These are phyloP conservation scores for Aspergillus texensis DNA, from an alignment of 2,329 filamentous ascomycete species.

Conservation along the genomic window DNA sequence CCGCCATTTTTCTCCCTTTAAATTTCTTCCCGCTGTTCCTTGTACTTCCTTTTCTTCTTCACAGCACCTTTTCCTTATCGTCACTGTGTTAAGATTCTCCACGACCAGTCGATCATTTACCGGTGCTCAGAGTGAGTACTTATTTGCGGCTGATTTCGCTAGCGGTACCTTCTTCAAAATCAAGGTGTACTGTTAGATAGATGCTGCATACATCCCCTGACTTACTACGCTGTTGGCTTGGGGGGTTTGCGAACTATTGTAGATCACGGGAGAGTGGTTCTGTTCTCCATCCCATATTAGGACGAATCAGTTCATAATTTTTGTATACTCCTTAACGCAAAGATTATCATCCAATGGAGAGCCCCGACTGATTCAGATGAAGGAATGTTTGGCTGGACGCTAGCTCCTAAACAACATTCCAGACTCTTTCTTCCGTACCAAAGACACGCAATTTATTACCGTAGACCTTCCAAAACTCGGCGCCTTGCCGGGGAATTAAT, in stretches of 20 bases:
- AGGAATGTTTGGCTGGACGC: not conserved
- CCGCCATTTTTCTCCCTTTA: conserved; percentile 26
- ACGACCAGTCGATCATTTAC: conserved; percentile 89
- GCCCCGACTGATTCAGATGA: not conserved
- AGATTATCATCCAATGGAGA: not conserved
- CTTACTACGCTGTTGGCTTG: not conserved
- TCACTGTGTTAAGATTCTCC: conserved; percentile 70
- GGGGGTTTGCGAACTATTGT: not conserved
- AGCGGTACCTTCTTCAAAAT: conserved; percentile 77
- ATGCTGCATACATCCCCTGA: conserved; percentile 72
- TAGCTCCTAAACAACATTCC: conserved; percentile 18
- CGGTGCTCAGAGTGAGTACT: conserved; percentile 76
- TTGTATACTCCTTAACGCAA: not conserved
- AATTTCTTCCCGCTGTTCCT: conserved; percentile 18
- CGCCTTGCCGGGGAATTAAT: conserved; percentile 55
- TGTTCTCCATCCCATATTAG: not conserved
- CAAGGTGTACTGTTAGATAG: conserved; percentile 97
- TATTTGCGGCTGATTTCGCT: conserved; percentile 85
- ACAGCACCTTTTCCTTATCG: conserved; percentile 90
- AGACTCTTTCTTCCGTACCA: conserved; percentile 59
- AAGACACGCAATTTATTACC: conserved; percentile 64
- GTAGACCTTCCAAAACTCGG: conserved; percentile 60
- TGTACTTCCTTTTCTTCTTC: conserved; percentile 47
- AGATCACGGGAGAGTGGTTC: not conserved
- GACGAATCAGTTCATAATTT: not conserved